Evolutionary conservation across 257 asterid genomes (phyloP), one percentile per base, ranked within the genome.

Genomic region (Jasminum sambac): DNA sequence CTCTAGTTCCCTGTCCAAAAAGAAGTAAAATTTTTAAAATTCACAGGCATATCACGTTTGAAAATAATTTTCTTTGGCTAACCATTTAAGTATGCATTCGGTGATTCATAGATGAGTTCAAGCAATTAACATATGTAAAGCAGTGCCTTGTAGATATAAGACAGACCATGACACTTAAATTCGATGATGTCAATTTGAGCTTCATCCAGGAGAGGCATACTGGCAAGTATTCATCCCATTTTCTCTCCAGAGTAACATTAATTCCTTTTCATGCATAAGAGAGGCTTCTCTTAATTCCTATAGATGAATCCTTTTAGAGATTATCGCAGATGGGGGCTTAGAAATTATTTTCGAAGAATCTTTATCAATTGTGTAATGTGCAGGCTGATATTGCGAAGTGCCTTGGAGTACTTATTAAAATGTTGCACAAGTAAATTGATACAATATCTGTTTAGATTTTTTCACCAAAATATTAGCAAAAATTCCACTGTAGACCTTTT

Each of bases 181-280:
- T 48, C 17, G 24, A 48, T 48, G 58, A 48, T 48, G 58, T n/a
- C 58, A 48, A 48, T 48, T 48, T 17, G 58, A 48, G 43, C 43
- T 39, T 17, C 6, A 23, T 48, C 58, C 58, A 16, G 58, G 17
- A 48, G 58, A 48, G 58, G 58, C 8, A 19, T 46, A n/a, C 21
- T 16, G n/a, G 57, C 57, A 6, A 46, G 57, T 16, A 10, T 8
- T 10, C 43, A 10, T 39, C 8, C 58, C 58, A 48, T 10, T 48
- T 48, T 48, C 6, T 14, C 21, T 48, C 17, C 17, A 21, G 58
- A 48, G 58, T n/a, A 48, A 48, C 58, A 48, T 17, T 48, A 48
- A 48, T 48, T 48, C 58, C 58, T 6, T 6, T 48, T 16, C 58
- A 48, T 48, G 24, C 5, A 16, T 8, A 48, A 17, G 58, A 16